Base-by-base conservation (phyloP, 495 filamentous ascomycete genomes). In the Aspergillus cavernicola region DNA sequence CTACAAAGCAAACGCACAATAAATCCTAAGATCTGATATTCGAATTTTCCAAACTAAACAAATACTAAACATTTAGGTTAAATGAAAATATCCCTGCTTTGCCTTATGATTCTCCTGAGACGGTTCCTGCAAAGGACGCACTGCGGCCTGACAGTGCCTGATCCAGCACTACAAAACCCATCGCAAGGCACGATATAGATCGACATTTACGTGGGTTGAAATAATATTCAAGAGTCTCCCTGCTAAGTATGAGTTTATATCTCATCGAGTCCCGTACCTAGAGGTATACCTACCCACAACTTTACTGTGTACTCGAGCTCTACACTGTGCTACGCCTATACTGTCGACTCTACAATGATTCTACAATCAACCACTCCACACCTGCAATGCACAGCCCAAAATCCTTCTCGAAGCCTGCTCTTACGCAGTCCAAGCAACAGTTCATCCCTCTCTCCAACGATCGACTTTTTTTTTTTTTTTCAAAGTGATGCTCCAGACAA, bases 121-220 rank as follows among this genome's bases (percentile, higher is more conserved):
- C 44, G 9, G 31, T 44, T 31, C 31, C 42, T 47, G 16, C 41
- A 47, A 54, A 52, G 41, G 57, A 66, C 62, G 61, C 63, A 67
- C 61, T 46, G 63, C 65, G 65, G 66, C 65, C 67, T 64, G 63
- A 67, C 55, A 60, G 56, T 63, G 62, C 54, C 58, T 56, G 58
- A 61, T 37, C 42, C 36, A 48, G 19, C 45, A 23, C 13, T 24
- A 38, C 5, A 36, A 15, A 26, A 22, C 31, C 37, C 8, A 15
- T 18, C 29, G 10, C 15, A 28, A 40, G 19, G n/a, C 43, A 20
- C 20, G 22, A 37, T 37, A 28, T 48, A 48, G 45, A 47, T 47
- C 10, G 35, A 8, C 16, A 29, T 12, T 18, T n/a, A n/a, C n/a
- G n/a, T n/a, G n/a, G n/a, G n/a, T n/a, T n/a, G n/a, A n/a, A n/a